Percentiles rank a stretch among this genome's conserved stretches.
phyloP scores from a whole-genome alignment of 495 filamentous ascomycete genomes.

The Neurospora sp. region DNA sequence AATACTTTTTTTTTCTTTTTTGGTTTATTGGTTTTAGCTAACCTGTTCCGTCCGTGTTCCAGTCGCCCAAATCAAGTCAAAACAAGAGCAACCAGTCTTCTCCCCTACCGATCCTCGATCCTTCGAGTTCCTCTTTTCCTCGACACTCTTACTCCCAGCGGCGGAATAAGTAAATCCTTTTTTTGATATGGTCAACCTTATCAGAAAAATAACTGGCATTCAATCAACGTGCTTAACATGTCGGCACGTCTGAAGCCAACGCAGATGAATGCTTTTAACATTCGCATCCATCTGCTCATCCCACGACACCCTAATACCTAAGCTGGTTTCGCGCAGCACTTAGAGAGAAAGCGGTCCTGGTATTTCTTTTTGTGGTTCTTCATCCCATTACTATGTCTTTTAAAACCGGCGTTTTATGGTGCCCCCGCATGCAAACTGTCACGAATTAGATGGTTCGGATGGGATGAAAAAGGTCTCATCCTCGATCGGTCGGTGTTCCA shows the following conservation, averaged over 20 bases:
- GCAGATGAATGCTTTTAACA: neutral
- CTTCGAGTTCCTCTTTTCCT: slow-evolving; percentile 55
- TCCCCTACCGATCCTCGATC: slow-evolving; percentile 56
- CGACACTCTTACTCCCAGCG: slow-evolving; percentile 45
- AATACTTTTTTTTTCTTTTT: neutral
- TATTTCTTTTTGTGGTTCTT: neutral
- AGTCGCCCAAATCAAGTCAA: slow-evolving; percentile 29
- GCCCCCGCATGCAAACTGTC: neutral
- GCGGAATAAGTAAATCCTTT: slow-evolving; percentile 5
- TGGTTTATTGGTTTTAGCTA: neutral
- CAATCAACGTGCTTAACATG: neutral
- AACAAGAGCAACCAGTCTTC: slow-evolving; percentile 40
- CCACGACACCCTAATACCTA: neutral
- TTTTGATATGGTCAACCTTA: neutral
- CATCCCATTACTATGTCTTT: neutral
- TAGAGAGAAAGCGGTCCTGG: neutral
- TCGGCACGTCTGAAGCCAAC: neutral
- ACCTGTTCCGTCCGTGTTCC: neutral
- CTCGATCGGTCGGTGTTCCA: neutral
- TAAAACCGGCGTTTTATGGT: neutral
- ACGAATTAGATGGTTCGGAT: neutral
- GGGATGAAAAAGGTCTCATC: neutral
- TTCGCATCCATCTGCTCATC: neutral
- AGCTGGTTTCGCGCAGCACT: neutral
- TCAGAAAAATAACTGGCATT: neutral